phyloP scores from a whole-genome alignment of 179 eudicot genomes.

The Patellifolia procumbens region DNA sequence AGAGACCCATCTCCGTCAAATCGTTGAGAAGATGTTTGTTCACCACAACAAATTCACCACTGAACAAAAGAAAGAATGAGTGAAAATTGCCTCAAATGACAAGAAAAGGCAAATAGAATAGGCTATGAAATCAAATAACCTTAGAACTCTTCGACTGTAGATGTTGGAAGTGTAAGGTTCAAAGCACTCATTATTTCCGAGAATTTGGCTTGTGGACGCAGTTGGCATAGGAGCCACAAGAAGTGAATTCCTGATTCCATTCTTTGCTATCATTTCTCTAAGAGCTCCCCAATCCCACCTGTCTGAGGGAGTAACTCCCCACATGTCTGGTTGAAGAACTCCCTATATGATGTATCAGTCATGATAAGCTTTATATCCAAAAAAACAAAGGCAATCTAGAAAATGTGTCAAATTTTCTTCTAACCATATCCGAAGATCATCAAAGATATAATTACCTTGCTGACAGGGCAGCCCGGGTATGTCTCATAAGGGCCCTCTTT shows the following conservation, averaged over 20 bases:
- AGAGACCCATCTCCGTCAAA: slow-evolving; percentile 85
- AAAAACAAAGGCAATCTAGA: neutral
- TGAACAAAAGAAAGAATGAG: slow-evolving; percentile 23
- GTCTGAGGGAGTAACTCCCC: slow-evolving; percentile 82
- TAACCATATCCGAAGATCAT: neutral
- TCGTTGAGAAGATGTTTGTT: slow-evolving; percentile 93
- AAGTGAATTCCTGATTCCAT: slow-evolving; percentile 79
- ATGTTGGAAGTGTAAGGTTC: slow-evolving; percentile 95
- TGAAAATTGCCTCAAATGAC: neutral
- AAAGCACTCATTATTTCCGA: slow-evolving; percentile 91
- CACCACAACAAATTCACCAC: slow-evolving; percentile 97
- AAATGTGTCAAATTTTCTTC: neutral
- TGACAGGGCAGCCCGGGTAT: slow-evolving; percentile 78
- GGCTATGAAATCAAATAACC: slow-evolving; percentile 36
- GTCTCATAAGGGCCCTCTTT: slow-evolving; percentile 88
- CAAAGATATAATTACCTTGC: slow-evolving; percentile 58
- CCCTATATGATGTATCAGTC: slow-evolving; percentile 48
- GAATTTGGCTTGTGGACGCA: slow-evolving; percentile 93
- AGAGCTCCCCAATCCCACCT: slow-evolving; percentile 87
- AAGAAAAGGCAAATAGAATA: neutral
- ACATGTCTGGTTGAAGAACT: slow-evolving; percentile 93
- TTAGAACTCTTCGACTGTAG: slow-evolving; percentile 83
- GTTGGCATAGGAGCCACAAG: slow-evolving; percentile 99
- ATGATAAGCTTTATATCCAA: neutral
- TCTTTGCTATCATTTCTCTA: slow-evolving; percentile 54